A percentile compares a stretch with the other conserved stretches of the same genome.
Evolutionary conservation across 2,329 filamentous ascomycete species (phyloP).

Genomic region (Xylariaceae sp.): DNA sequence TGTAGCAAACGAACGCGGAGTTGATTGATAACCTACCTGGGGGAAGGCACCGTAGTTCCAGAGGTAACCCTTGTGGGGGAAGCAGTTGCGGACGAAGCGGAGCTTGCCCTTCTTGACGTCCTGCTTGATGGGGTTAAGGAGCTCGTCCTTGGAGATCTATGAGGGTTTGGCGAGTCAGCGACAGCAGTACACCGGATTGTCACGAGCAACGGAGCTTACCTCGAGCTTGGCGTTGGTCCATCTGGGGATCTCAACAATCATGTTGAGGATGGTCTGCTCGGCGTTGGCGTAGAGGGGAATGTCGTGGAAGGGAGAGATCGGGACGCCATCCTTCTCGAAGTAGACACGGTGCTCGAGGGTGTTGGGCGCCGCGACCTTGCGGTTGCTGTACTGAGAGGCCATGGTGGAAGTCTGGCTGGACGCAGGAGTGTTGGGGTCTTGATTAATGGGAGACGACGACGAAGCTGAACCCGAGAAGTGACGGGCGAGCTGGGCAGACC

Average conservation of each 20-base stretch:
- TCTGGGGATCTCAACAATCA: constrained; percentile 98
- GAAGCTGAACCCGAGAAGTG: constrained; percentile 43
- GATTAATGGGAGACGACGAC: constrained; percentile 22
- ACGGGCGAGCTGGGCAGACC: constrained; percentile 51
- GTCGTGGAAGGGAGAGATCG: constrained; percentile 95
- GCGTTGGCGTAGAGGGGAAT: constrained; percentile 96
- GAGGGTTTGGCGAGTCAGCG: constrained; percentile 14
- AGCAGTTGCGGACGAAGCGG: constrained; percentile 99
- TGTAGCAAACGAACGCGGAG: constrained; percentile 6
- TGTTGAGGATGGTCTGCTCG: constrained; percentile 95
- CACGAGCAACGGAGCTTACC: constrained; percentile 53
- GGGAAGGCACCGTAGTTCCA: constrained; percentile 99
- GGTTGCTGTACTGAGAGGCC: constrained; percentile 64
- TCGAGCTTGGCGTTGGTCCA: constrained; percentile 99
- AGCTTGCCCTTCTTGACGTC: constrained; percentile 99
- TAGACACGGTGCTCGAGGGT: constrained; percentile 96
- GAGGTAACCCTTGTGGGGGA: constrained; percentile 99
- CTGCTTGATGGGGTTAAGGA: constrained; percentile 99
- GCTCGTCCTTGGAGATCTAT: constrained; percentile 97
- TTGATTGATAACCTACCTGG: constrained; percentile 54
- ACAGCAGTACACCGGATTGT: no score
- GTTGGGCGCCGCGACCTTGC: constrained; percentile 85
- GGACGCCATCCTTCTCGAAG: constrained; percentile 94
- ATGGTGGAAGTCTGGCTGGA: constrained; percentile 40
- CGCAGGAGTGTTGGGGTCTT: constrained; percentile 14